Evolutionary conservation across 768 basidiomycete species (phyloP).

Genomic region (Leccinum variicolor): DNA sequence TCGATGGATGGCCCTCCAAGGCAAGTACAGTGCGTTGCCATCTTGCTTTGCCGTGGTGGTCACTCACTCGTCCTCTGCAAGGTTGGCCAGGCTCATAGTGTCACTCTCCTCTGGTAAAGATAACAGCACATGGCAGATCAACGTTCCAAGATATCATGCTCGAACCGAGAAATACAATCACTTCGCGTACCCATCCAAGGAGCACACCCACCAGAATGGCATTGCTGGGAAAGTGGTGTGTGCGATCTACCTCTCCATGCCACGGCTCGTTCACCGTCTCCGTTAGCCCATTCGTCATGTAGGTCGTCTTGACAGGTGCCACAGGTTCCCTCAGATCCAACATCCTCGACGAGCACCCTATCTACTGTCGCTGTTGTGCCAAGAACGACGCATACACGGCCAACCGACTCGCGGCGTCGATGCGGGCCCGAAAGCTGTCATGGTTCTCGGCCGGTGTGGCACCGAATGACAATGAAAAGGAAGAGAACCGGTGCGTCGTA

Average conservation of each 20-base stretch:
- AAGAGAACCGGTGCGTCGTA: constrained; percentile 28
- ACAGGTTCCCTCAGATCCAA: constrained; percentile 55
- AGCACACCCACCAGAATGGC: constrained; percentile 6
- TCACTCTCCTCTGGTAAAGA: constrained; percentile 32
- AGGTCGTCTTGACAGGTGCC: constrained; percentile 45
- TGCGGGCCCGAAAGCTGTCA: not conserved
- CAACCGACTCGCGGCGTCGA: not conserved
- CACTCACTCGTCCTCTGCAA: constrained; percentile 4
- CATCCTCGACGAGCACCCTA: constrained; percentile 43
- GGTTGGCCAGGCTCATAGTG: constrained; percentile 41
- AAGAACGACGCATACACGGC: constrained; percentile 40
- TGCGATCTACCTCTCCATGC: not conserved
- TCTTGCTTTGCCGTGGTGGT: too few relatives aligned
- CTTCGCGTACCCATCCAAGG: constrained; percentile 2
- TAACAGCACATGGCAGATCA: too few relatives aligned
- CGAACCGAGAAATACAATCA: constrained; percentile 35
- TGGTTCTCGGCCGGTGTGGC: not conserved
- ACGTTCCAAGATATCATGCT: constrained; percentile 41
- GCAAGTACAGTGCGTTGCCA: constrained; percentile 17
- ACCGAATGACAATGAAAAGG: not conserved
- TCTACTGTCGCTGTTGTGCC: constrained; percentile 52
- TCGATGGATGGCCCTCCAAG: constrained; percentile 51
- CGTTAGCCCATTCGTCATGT: too few relatives aligned
- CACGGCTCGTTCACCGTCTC: not conserved
- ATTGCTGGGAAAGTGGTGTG: constrained; percentile 17